A percentile compares a stretch with the other conserved stretches of the same genome.
Conservation (phyloP, 1,139 yeast genomes). For the Taphrina populina region DNA sequence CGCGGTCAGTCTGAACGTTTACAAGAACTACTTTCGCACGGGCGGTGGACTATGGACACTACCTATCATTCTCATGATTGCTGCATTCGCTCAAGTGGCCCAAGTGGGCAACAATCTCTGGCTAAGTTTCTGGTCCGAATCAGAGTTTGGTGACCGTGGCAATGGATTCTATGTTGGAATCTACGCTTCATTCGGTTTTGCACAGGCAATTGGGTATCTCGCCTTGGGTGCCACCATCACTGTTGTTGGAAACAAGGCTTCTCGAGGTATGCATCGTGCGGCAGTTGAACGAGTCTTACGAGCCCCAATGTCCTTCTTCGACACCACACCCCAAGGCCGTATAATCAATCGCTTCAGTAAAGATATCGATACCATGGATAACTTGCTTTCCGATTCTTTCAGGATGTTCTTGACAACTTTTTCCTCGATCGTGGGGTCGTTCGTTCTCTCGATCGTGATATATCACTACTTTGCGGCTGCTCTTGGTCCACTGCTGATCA, state of each 20-base stretch:
- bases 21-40: conserved; percentile 53
- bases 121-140: conserved; percentile 79
- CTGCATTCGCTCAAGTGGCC: conserved; percentile 57
- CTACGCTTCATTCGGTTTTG: conserved; percentile 56
- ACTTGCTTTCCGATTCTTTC: conserved; percentile 51
- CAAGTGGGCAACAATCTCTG: conserved; percentile 68
- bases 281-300: conserved; percentile 67
- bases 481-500: conserved; percentile 55
- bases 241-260: conserved; percentile 49
- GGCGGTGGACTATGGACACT: conserved; percentile 58
- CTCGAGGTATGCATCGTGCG: conserved; percentile 45
- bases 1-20: conserved; percentile 52
- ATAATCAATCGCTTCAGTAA: conserved; percentile 70
- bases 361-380: conserved; percentile 68
- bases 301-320: conserved; percentile 71
- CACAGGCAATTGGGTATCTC: conserved; percentile 45
- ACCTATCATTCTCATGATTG: conserved; percentile 49
- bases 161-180: conserved; percentile 69
- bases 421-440: conserved; percentile 60
- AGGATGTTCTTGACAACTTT: conserved; percentile 54
- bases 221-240: conserved; percentile 44
- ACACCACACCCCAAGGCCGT: conserved; percentile 69
- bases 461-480: conserved; percentile 77
- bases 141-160: conserved; percentile 52
- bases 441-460: conserved; percentile 67